These are phyloP conservation scores for Xylariaceae sp. DNA, from an alignment of 2,329 filamentous ascomycete genomes.

Conservation along the genomic window DNA sequence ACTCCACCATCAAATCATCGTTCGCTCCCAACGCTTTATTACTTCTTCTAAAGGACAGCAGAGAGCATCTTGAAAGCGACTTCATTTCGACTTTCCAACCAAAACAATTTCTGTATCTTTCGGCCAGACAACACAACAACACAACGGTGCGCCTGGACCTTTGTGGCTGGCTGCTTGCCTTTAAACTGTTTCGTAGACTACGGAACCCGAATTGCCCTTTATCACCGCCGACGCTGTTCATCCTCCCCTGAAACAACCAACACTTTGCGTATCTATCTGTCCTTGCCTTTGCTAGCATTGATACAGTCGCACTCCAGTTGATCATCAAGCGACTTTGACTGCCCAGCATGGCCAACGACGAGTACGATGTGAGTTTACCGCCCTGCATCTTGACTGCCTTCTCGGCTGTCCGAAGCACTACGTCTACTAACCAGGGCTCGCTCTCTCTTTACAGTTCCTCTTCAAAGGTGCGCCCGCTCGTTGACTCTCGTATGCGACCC, in stretches of 20 bases:
- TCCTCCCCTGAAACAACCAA: conserved; percentile 18
- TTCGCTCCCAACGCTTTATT: conserved; percentile 22
- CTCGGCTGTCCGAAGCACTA: conserved; percentile 28
- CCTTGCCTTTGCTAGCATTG: conserved; percentile 20
- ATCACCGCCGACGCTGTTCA: conserved; percentile 26
- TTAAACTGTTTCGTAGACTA: conserved; percentile 17
- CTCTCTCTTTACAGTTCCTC: conserved; percentile 73
- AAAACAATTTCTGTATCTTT: conserved; percentile 6
- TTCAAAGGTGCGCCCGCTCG: conserved; percentile 79
- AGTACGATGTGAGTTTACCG: conserved; percentile 87
- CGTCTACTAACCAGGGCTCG: conserved; percentile 46
- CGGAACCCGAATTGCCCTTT: conserved; percentile 25
- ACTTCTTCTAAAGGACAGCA: conserved; percentile 10
- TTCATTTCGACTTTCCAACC: conserved; percentile 9
- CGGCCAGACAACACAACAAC: neutral
- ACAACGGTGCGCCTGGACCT: conserved; percentile 30
- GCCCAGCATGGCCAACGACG: conserved; percentile 94
- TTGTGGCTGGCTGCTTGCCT: conserved; percentile 27
- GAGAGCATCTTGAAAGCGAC: conserved; percentile 20
- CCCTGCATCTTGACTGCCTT: conserved; percentile 30
- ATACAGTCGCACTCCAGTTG: conserved; percentile 20
- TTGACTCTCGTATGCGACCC: conserved; percentile 32
- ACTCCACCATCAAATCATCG: conserved; percentile 22
- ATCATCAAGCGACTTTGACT: conserved; percentile 28
- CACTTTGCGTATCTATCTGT: neutral